phyloP scores from a whole-genome alignment of 2,329 filamentous ascomycete species.

The Thelonectria blattea region DNA sequence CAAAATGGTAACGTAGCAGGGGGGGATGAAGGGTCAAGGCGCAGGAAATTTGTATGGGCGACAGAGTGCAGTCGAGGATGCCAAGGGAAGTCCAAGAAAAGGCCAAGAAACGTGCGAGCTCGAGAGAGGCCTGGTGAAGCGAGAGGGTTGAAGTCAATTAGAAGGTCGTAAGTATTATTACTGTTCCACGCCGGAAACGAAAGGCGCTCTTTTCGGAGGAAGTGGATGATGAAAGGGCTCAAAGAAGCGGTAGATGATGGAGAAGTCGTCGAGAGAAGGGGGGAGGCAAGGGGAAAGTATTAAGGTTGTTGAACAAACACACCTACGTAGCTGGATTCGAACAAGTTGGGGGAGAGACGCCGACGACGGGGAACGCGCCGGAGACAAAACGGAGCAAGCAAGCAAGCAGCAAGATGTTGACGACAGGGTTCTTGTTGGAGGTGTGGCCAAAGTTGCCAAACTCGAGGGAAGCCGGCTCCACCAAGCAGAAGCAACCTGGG shows the following conservation, averaged over 20 bases:
- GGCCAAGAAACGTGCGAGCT: constrained; percentile 17
- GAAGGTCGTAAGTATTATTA: not conserved
- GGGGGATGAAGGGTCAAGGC: constrained; percentile 11
- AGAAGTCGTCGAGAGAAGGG: not conserved
- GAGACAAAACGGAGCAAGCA: not conserved
- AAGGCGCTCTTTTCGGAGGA: not conserved
- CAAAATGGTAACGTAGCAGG: constrained; percentile 5
- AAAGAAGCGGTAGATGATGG: not conserved
- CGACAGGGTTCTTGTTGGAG: constrained; percentile 18
- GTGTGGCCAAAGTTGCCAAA: constrained; percentile 15
- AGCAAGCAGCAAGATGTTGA: constrained; percentile 1
- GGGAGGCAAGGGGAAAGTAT: constrained; percentile 18
- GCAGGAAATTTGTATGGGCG: constrained; percentile 14
- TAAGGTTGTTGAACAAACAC: constrained; percentile 2
- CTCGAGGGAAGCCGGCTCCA: constrained; percentile 1
- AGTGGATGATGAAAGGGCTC: not conserved
- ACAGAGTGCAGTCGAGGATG: not conserved
- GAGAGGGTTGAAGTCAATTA: not conserved
- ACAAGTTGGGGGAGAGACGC: not conserved
- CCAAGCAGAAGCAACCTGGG: not conserved
- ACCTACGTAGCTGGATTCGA: not conserved
- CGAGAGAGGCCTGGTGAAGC: constrained; percentile 2
- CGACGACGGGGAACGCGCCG: not conserved
- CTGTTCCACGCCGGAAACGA: not conserved
- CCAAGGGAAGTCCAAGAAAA: constrained; percentile 17